Conservation (phyloP, 192 early-diverging fungal genomes). For the Neocallimastix lanati region DNA sequence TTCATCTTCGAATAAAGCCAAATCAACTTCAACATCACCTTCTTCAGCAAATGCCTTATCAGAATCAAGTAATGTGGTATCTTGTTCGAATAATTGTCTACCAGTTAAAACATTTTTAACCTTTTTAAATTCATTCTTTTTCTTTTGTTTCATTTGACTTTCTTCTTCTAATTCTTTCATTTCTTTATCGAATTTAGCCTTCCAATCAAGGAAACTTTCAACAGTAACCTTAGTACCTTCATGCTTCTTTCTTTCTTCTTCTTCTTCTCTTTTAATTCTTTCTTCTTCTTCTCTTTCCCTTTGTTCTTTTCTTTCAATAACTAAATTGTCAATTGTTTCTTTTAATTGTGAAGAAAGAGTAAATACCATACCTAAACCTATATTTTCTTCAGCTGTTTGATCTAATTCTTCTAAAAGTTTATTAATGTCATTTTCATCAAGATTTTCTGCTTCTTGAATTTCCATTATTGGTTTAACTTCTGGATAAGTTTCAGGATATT, state of each 20-base stretch:
- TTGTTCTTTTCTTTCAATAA: constrained; percentile 29
- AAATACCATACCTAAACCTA: constrained; percentile 90
- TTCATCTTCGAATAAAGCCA: constrained; percentile 24
- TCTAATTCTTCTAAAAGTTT: constrained; percentile 3
- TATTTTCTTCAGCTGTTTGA: constrained; percentile 25
- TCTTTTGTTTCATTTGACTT: constrained; percentile 14
- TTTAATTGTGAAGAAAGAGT: constrained; percentile 55
- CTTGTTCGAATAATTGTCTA: constrained; percentile 79
- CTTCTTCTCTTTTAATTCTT: constrained; percentile 31
- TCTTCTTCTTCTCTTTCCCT: constrained; percentile 23
- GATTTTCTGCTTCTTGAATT: constrained; percentile 11
- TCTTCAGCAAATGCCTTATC: constrained; percentile 68
- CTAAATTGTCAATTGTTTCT: constrained; percentile 45
- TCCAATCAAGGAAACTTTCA: constrained; percentile 64
- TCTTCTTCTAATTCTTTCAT: constrained; percentile 13
- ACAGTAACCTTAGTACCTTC: constrained; percentile 68
- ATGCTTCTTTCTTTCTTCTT: constrained; percentile 53
- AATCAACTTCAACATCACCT: constrained; percentile 63
- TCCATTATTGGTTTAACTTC: constrained; percentile 2
- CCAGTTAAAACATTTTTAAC: constrained; percentile 21
- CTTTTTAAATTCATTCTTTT: constrained; percentile 16
- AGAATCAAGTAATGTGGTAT: constrained; percentile 61
- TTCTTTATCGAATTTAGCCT: constrained; percentile 55
- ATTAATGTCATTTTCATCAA: constrained; percentile 1
- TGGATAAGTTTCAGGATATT: neutral